Conservation (phyloP, 768 basidiomycete species). For the Pleurotus eryngii region DNA sequence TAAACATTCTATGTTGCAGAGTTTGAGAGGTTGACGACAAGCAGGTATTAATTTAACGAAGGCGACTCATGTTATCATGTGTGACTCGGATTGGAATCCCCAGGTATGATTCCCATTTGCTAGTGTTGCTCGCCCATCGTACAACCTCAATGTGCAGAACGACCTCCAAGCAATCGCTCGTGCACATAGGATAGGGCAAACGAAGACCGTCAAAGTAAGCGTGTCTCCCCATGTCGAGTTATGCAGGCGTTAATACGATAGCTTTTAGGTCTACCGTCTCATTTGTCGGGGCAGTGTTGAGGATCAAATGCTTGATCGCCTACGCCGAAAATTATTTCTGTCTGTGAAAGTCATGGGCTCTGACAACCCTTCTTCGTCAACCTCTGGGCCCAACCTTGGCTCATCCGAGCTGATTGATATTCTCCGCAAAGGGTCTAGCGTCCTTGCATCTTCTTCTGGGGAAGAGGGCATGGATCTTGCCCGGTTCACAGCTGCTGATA, state of each 20-base stretch:
- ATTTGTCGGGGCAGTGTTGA: constrained; percentile 71
- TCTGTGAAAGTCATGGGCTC: constrained; percentile 60
- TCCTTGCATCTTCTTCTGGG: constrained; percentile 34
- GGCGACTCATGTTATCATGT: constrained; percentile 78
- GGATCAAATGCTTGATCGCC: constrained; percentile 71
- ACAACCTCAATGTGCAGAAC: constrained; percentile 39
- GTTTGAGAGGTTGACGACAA: constrained; percentile 14
- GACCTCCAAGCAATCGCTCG: constrained; percentile 85
- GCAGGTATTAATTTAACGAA: constrained; percentile 81
- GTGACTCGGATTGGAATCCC: constrained; percentile 68
- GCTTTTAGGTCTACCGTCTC: constrained; percentile 50
- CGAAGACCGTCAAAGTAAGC: constrained; percentile 52
- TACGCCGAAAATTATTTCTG: constrained; percentile 68
- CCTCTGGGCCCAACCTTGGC: constrained; percentile 26
- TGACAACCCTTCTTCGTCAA: constrained; percentile 20
- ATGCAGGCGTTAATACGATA: too few species aligned
- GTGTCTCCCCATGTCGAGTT: too few species aligned
- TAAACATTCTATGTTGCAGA: constrained; percentile 16
- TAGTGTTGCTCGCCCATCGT: too few species aligned
- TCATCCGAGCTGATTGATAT: constrained; percentile 51
- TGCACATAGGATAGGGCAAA: constrained; percentile 80
- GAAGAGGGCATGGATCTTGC: constrained; percentile 33
- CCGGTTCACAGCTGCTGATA: constrained; percentile 40
- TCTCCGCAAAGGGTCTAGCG: constrained; percentile 55
- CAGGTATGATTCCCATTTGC: neutral